phyloP scores from a whole-genome alignment of 2,329 filamentous ascomycete species.

The Aspergillus brasiliensis region DNA sequence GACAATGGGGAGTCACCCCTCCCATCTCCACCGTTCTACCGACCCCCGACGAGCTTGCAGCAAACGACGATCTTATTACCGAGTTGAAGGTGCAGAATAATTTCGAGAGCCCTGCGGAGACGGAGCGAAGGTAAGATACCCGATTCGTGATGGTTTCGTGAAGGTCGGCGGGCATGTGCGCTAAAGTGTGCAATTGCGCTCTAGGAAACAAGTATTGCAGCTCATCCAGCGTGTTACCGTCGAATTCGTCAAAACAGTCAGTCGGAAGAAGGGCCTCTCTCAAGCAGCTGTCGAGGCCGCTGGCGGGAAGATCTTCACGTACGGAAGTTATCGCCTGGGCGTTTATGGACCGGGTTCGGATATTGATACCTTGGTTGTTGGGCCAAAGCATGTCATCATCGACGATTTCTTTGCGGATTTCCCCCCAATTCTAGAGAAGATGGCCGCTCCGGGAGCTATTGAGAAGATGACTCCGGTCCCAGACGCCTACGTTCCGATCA shows the following conservation, averaged over 20 bases:
- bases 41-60: slow-evolving; percentile 72
- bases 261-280: slow-evolving; percentile 71
- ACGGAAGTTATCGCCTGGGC: slow-evolving; percentile 91
- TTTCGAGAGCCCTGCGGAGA: slow-evolving; percentile 82
- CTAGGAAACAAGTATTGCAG: slow-evolving; percentile 70
- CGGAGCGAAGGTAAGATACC: slow-evolving; percentile 68
- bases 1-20: slow-evolving; percentile 74
- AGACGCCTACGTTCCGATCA: slow-evolving; percentile 93
- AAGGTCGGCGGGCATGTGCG: not conserved
- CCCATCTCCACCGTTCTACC: slow-evolving; percentile 79
- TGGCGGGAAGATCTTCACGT: slow-evolving; percentile 91
- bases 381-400: slow-evolving; percentile 82
- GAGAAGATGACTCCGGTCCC: slow-evolving; percentile 82
- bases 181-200: not conserved
- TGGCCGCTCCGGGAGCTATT: slow-evolving; percentile 77
- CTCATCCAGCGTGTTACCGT: slow-evolving; percentile 78
- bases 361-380: slow-evolving; percentile 94
- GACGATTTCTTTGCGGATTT: slow-evolving; percentile 93
- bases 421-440: slow-evolving; percentile 73
- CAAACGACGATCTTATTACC: slow-evolving; percentile 76
- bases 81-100: slow-evolving; percentile 89
- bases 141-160: not conserved
- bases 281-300: slow-evolving; percentile 78
- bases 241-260: slow-evolving; percentile 84
- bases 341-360: slow-evolving; percentile 93